phyloP scores from a whole-genome alignment of 2,329 filamentous ascomycete species.

The Fusarium secorum region DNA sequence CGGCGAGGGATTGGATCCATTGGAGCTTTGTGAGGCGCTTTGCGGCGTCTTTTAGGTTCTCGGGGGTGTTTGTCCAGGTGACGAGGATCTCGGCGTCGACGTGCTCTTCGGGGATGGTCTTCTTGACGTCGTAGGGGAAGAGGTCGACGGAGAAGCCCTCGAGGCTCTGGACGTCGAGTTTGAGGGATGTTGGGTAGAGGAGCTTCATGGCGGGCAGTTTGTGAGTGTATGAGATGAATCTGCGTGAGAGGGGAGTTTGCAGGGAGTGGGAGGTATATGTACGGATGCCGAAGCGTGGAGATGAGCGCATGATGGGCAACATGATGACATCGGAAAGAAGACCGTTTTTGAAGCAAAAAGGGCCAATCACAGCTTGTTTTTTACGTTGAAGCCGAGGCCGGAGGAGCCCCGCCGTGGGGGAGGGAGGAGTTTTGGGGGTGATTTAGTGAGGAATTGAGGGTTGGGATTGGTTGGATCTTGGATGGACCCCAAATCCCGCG shows the following conservation, averaged over 20 bases:
- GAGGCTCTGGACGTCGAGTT: conserved; percentile 62
- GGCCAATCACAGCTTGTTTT: neutral
- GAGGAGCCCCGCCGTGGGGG: conserved; percentile 33
- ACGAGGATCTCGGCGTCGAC: conserved; percentile 68
- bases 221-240: no score
- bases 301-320: conserved; percentile 24
- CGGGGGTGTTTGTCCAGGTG: conserved; percentile 67
- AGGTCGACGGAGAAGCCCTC: conserved; percentile 66
- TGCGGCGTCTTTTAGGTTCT: conserved; percentile 66
- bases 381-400: conserved; percentile 8
- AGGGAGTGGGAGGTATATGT: conserved; percentile 31
- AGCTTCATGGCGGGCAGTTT: conserved; percentile 63
- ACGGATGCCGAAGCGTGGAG: conserved; percentile 16
- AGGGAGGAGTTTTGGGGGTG: conserved; percentile 18
- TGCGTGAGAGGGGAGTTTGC: neutral
- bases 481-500: conserved; percentile 28
- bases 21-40: conserved; percentile 62
- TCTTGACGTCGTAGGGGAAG: conserved; percentile 67
- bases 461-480: neutral
- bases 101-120: conserved; percentile 63
- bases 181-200: conserved; percentile 70
- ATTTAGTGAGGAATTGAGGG: neutral
- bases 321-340: conserved; percentile 36
- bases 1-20: conserved; percentile 73
- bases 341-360: conserved; percentile 1